Percentiles rank a stretch among this genome's conserved stretches.
Conservation (phyloP, 495 filamentous ascomycete genomes). For the Aspergillus indologenus region DNA sequence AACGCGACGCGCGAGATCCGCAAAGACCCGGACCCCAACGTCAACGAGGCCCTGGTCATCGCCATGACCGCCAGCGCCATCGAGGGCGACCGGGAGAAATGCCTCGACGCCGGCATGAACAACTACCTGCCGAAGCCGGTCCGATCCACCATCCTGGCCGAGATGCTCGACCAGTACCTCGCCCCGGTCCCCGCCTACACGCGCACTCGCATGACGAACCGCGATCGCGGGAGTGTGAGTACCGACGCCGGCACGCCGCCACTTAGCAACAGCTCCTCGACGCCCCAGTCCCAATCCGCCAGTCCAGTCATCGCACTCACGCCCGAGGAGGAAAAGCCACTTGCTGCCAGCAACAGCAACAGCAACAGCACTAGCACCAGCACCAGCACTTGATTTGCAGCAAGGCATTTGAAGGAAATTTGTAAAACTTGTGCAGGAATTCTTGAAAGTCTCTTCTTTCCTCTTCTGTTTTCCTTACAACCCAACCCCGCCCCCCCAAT, state of each 20-base stretch:
- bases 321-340: constrained; percentile 27
- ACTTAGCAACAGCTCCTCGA: constrained; percentile 25
- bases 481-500: no score
- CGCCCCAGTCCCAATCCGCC: constrained; percentile 24
- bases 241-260: constrained; percentile 32
- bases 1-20: constrained; percentile 81
- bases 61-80: constrained; percentile 94
- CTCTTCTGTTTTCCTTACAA: not conserved
- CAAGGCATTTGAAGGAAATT: no score
- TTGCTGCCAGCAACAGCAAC: not conserved
- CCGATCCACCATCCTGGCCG: constrained; percentile 65
- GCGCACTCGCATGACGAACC: constrained; percentile 36
- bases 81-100: constrained; percentile 87
- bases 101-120: constrained; percentile 90
- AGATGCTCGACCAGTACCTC: constrained; percentile 70
- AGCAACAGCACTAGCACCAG: not conserved
- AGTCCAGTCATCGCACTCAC: constrained; percentile 21
- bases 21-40: constrained; percentile 65
- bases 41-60: constrained; percentile 77
- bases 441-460: not conserved
- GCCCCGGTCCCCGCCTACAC: constrained; percentile 49
- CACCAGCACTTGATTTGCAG: not conserved
- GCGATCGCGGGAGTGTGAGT: constrained; percentile 35
- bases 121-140: constrained; percentile 94
- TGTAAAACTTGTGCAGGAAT: not conserved